Evolutionary conservation across 371 early-diverging fungal genomes (phyloP), one percentile per base, ranked within the genome.

Genomic region (Mortierella sp.): DNA sequence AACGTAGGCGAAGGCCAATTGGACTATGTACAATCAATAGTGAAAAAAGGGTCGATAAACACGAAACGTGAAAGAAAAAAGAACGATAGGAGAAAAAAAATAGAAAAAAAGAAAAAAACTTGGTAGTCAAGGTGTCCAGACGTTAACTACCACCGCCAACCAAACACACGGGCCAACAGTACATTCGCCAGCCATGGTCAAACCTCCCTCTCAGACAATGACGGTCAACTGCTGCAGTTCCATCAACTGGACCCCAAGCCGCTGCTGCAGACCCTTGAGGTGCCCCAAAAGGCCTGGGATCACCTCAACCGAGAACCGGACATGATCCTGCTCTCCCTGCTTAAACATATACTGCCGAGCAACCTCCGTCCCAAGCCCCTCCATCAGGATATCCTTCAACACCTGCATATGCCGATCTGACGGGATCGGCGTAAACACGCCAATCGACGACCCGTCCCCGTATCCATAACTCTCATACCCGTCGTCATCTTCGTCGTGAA

Each of bases 341-440:
- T 74, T 85, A 53, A 77, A 76, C 71, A 74, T 72, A 64, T 72
- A 79, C 72, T 76, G 77, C 7, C 79, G 58, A 4, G 79, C 85
- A 34, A 72, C 74, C n/a, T 82, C 80, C 5, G 77, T 52, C 1
- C 85, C 86, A 16, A 84, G 47, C 0, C 79, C 76, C 31, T 84
- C 85, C 68, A 78, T 69, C 34, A 86, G 52, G 47, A 86, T 85
- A 50, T 79, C 85, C 50, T 84, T 80, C 48, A 86, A 72, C 1
- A 86, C 81, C 52, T 85, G 77, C 76, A 84, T 72, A 71, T 85
- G 86, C 7, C 85, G 80, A 47, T 84, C 81, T 6, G 86, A 73
- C 24, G 86, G 85, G 55, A 80, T 86, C 10, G 78, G 76, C 0
- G 84, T 73, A 24, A 85, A 71, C 39, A 78, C 74, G 3, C 80